phyloP scores from a whole-genome alignment of 2,329 filamentous ascomycete genomes.

The Beauveria varroae region DNA sequence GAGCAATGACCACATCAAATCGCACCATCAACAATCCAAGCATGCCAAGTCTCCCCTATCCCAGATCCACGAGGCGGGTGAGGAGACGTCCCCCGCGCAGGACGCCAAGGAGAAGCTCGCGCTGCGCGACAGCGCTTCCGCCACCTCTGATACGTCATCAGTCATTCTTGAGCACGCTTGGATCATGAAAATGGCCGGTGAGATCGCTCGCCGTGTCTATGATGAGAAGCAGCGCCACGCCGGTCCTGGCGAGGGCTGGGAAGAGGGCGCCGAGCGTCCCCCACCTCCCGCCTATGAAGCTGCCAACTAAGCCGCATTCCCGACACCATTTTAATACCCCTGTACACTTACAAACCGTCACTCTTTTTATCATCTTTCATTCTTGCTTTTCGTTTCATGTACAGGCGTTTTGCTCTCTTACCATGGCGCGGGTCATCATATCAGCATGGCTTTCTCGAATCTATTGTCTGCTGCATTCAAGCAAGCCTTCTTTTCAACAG shows the following conservation, averaged over 20 bases:
- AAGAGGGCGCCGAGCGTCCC: constrained; percentile 31
- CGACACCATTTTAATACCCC: not conserved
- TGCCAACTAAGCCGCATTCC: constrained; percentile 27
- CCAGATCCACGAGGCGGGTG: constrained; percentile 14
- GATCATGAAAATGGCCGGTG: constrained; percentile 89
- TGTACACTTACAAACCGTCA: constrained; percentile 11
- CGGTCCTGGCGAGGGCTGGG: constrained; percentile 39
- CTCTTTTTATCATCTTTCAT: constrained; percentile 1
- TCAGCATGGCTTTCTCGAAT: not conserved
- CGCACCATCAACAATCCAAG: constrained; percentile 17
- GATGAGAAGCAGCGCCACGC: constrained; percentile 66
- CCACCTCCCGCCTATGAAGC: constrained; percentile 58
- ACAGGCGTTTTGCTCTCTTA: constrained; percentile 5
- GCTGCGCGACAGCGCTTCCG: constrained; percentile 24
- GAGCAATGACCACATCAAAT: constrained; percentile 18
- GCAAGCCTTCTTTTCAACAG: not conserved
- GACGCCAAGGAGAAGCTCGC: constrained; percentile 22
- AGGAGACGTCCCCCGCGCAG: constrained; percentile 20
- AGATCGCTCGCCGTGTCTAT: constrained; percentile 80
- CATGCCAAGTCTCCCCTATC: constrained; percentile 14
- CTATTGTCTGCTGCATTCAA: not conserved
- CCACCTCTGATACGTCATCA: constrained; percentile 41
- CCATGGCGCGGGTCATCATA: not conserved
- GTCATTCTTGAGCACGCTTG: constrained; percentile 72
- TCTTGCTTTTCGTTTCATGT: constrained; percentile 5